phyloP scores from a whole-genome alignment of 495 filamentous ascomycete genomes.

The Penicillium cinerascens region DNA sequence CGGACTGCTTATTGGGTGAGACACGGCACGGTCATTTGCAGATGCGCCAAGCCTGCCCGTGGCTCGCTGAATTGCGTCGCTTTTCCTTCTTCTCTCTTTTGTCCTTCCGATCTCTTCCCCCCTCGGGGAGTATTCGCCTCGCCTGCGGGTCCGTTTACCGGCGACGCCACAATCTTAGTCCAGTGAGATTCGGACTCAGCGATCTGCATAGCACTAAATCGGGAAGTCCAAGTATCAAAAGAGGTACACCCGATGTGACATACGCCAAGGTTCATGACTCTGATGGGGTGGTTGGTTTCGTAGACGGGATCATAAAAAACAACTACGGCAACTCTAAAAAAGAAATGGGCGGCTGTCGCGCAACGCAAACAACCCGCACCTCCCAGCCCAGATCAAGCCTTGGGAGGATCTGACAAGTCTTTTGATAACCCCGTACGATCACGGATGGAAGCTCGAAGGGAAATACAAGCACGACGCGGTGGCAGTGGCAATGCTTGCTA shows the following conservation, averaged over 20 bases:
- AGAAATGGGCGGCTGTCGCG: conserved; percentile 17
- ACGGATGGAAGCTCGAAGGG: not conserved
- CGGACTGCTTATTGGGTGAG: conserved; percentile 16
- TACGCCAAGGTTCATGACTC: not conserved
- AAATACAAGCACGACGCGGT: not conserved
- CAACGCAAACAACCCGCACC: conserved; percentile 3
- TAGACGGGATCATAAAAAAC: not conserved
- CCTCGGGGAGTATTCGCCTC: conserved; percentile 2
- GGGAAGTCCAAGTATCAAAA: not conserved
- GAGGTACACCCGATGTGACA: not conserved
- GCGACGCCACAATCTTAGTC: not conserved
- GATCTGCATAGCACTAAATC: conserved; percentile 7
- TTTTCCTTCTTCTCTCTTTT: not conserved
- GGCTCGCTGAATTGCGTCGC: conserved; percentile 17
- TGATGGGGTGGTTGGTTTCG: not conserved
- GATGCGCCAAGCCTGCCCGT: conserved; percentile 17
- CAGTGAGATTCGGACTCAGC: not conserved
- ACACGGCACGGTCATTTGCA: conserved; percentile 20
- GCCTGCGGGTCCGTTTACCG: not conserved
- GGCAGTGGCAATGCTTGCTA: conserved; percentile 14
- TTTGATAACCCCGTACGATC: not conserved
- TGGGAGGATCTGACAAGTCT: not conserved
- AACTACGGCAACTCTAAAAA: not conserved
- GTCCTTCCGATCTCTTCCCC: not conserved
- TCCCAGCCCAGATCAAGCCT: not conserved